phyloP scores from a whole-genome alignment of 2,329 filamentous ascomycete genomes.

The Verticillium isaacii region DNA sequence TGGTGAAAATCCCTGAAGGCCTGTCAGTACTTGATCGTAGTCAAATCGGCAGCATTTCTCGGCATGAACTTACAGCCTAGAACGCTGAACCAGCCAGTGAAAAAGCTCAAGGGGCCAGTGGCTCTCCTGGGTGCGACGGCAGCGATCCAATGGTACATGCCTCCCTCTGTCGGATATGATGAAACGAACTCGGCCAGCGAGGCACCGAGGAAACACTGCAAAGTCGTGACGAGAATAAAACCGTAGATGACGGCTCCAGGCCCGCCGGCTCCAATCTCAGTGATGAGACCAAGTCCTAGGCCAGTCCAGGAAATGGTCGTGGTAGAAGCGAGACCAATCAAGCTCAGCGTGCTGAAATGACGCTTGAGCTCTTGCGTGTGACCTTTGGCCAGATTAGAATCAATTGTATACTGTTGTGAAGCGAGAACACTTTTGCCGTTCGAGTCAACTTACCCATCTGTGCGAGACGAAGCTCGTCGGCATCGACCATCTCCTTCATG shows the following conservation, averaged over 20 bases:
- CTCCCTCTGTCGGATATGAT: constrained; percentile 41
- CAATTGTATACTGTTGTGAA: not conserved
- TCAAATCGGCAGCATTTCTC: not conserved
- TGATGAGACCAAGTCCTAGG: constrained; percentile 37
- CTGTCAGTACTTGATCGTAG: not conserved
- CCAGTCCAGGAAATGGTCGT: constrained; percentile 47
- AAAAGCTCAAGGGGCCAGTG: constrained; percentile 35
- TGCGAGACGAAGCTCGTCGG: constrained; percentile 34
- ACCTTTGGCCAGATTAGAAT: constrained; percentile 19
- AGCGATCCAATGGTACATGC: constrained; percentile 48
- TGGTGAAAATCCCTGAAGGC: constrained; percentile 34
- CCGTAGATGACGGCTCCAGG: constrained; percentile 45
- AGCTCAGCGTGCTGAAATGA: constrained; percentile 40
- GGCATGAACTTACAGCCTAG: constrained; percentile 23
- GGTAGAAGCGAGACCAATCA: constrained; percentile 43
- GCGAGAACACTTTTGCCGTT: not conserved
- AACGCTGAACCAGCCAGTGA: constrained; percentile 38
- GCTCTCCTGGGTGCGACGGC: constrained; percentile 34
- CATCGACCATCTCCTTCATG: constrained; percentile 16
- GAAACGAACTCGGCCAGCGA: constrained; percentile 43
- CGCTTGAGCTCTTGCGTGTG: constrained; percentile 44
- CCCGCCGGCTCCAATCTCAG: constrained; percentile 41
- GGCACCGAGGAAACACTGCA: constrained; percentile 39
- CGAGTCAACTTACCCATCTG: constrained; percentile 32
- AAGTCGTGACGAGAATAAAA: constrained; percentile 40